These are phyloP conservation scores for Conidiobolus coronatus DNA, from an alignment of 371 early-diverging fungal species.

Conservation along the genomic window DNA sequence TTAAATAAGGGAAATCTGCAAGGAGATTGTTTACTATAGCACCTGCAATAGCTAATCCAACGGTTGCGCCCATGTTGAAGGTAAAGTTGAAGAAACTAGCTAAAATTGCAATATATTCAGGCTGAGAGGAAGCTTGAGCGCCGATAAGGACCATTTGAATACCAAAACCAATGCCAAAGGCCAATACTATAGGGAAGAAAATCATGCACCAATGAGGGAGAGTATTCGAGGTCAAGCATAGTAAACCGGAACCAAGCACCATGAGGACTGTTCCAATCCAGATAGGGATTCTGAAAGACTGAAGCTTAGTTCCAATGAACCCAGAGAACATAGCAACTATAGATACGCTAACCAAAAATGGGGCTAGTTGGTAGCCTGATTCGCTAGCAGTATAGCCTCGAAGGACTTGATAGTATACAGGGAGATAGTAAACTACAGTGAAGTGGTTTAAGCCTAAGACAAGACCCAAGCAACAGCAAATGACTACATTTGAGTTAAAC, in stretches of 20 bases:
- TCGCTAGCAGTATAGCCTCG: conserved; percentile 12
- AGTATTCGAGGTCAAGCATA: neutral
- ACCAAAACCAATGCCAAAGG: conserved; percentile 30
- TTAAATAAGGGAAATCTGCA: conserved; percentile 5
- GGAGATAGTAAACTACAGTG: conserved; percentile 40
- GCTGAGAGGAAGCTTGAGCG: conserved; percentile 20
- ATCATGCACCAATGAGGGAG: neutral
- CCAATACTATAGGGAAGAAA: conserved; percentile 7
- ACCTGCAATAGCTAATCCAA: conserved; percentile 35
- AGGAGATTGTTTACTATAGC: conserved; percentile 21
- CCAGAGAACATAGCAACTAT: conserved; percentile 12
- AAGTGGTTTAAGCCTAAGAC: conserved; percentile 16
- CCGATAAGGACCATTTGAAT: conserved; percentile 27
- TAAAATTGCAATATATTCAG: conserved; percentile 7
- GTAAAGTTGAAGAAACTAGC: conserved; percentile 34
- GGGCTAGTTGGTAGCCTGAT: conserved; percentile 37
- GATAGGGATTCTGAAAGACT: conserved; percentile 10
- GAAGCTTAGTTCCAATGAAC: too few relatives aligned
- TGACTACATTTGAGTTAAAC: conserved; percentile 13
- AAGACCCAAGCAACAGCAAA: too few relatives aligned
- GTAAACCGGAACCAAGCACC: conserved; percentile 14
- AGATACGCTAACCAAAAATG: conserved; percentile 20
- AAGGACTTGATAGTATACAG: conserved; percentile 47
- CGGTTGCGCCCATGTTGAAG: conserved; percentile 36
- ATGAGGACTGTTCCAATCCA: conserved; percentile 18